Evolutionary conservation across 805 yeast genomes (phyloP).

Genomic region (Candida oleophila): DNA sequence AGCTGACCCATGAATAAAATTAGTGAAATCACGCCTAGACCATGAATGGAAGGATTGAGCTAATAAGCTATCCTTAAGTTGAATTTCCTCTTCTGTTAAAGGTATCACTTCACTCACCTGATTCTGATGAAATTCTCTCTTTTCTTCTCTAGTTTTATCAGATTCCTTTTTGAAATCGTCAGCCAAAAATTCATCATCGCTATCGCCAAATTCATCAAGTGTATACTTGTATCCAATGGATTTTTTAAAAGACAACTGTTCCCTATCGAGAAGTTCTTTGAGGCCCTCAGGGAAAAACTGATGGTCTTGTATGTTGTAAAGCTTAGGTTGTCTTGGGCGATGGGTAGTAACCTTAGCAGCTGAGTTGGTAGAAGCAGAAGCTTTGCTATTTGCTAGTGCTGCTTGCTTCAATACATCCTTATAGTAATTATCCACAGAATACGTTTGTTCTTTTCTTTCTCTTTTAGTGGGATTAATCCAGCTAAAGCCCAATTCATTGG

Average conservation of each 20-base stretch:
- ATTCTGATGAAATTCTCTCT: conserved; percentile 48
- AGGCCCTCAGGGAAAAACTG: conserved; percentile 67
- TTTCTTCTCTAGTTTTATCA: conserved; percentile 30
- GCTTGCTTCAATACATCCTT: conserved; percentile 59
- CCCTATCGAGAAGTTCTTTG: conserved; percentile 55
- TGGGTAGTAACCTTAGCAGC: conserved; percentile 6
- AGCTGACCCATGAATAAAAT: conserved; percentile 68
- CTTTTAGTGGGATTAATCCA: conserved; percentile 79
- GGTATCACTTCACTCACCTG: conserved; percentile 56
- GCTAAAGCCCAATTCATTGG: conserved; percentile 38
- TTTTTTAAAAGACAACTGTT: conserved; percentile 62
- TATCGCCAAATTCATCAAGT: conserved; percentile 58
- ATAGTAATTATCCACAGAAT: conserved; percentile 73
- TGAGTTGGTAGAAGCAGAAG: conserved; percentile 12
- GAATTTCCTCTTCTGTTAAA: conserved; percentile 61
- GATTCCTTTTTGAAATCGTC: conserved; percentile 42
- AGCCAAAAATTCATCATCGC: conserved; percentile 49
- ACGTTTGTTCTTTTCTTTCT: conserved; percentile 76
- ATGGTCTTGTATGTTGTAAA: conserved; percentile 64
- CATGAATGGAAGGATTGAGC: conserved; percentile 61
- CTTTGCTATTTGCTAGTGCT: conserved; percentile 15
- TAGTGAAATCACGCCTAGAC: conserved; percentile 74
- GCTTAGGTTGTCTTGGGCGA: conserved; percentile 60
- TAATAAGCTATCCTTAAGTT: conserved; percentile 51
- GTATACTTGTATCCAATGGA: conserved; percentile 59